Evolutionary conservation across 352 stramenopile species (phyloP).

Genomic region (Globisporangium apiculatum): DNA sequence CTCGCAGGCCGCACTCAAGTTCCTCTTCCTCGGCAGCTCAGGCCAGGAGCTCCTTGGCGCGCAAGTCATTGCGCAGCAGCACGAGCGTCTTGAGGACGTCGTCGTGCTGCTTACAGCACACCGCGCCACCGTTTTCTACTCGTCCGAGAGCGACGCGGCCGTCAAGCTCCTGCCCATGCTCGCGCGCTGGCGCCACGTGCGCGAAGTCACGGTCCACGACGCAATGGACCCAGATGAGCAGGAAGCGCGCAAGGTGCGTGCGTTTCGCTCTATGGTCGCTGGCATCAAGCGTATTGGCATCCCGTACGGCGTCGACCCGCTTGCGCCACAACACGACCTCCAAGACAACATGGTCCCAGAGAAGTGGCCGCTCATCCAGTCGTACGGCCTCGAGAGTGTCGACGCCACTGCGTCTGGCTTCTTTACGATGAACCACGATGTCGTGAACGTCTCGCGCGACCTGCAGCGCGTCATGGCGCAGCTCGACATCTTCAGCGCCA

Average conservation of each 20-base stretch:
- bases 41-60: slow-evolving; percentile 66
- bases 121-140: slow-evolving; percentile 50
- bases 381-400: slow-evolving; percentile 45
- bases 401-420: slow-evolving; percentile 27
- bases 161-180: slow-evolving; percentile 59
- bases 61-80: slow-evolving; percentile 62
- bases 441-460: slow-evolving; percentile 43
- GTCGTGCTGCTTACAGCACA: slow-evolving; percentile 47
- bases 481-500: slow-evolving; percentile 49
- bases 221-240: slow-evolving; percentile 62
- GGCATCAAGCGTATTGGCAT: slow-evolving; percentile 42
- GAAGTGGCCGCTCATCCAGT: slow-evolving; percentile 73
- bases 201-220: slow-evolving; percentile 57
- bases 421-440: slow-evolving; percentile 69
- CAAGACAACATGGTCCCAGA: slow-evolving; percentile 51
- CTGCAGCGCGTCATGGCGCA: slow-evolving; percentile 31
- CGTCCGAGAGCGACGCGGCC: slow-evolving; percentile 51
- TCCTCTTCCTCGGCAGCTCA: slow-evolving; percentile 60
- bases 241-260: slow-evolving; percentile 55
- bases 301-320: slow-evolving; percentile 33
- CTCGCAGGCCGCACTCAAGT: slow-evolving; percentile 66
- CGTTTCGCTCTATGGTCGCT: slow-evolving; percentile 58
- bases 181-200: slow-evolving; percentile 59
- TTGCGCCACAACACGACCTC: slow-evolving; percentile 20
- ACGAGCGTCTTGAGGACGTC: slow-evolving; percentile 64